A percentile compares a stretch with the other conserved stretches of the same genome.
Evolutionary conservation across 768 basidiomycete species (phyloP).

Genomic region (Xanthoconium stramineum): DNA sequence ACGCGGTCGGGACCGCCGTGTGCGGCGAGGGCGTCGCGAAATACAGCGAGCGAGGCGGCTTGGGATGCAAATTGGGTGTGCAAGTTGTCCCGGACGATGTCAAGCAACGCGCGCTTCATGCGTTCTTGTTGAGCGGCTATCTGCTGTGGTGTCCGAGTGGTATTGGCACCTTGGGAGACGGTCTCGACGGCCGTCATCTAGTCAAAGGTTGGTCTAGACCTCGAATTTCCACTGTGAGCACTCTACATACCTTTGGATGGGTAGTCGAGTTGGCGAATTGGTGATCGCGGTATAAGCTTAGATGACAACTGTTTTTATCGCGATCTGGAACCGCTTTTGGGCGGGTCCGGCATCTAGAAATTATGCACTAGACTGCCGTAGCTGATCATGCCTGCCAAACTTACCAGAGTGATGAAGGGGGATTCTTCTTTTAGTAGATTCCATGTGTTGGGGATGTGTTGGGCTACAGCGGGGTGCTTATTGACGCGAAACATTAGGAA

Average conservation of each 20-base stretch:
- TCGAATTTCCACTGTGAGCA: too few relatives aligned
- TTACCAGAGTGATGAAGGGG: too few relatives aligned
- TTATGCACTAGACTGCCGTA: too few relatives aligned
- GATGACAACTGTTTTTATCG: not conserved
- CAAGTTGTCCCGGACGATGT: conserved; percentile 4
- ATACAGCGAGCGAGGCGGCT: conserved; percentile 1
- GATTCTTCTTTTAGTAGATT: too few relatives aligned
- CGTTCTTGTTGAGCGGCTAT: not conserved
- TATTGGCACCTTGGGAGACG: not conserved
- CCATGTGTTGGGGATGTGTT: too few relatives aligned
- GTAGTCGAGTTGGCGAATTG: not conserved
- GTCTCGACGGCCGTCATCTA: not conserved
- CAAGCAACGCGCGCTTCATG: not conserved
- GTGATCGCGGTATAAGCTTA: too few relatives aligned
- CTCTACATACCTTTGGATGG: not conserved
- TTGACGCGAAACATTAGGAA: too few relatives aligned
- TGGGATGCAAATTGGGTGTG: conserved; percentile 3
- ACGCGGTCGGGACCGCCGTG: not conserved
- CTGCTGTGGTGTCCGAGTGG: not conserved
- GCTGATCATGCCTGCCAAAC: too few relatives aligned
- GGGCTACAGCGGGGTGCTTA: too few relatives aligned
- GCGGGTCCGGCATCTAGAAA: too few relatives aligned
- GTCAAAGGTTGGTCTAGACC: not conserved
- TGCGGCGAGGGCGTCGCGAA: conserved; percentile 6
- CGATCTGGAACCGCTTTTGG: not conserved